These are phyloP conservation scores for Medicago arabica DNA, from an alignment of 306 rosid genomes.

Conservation along the genomic window DNA sequence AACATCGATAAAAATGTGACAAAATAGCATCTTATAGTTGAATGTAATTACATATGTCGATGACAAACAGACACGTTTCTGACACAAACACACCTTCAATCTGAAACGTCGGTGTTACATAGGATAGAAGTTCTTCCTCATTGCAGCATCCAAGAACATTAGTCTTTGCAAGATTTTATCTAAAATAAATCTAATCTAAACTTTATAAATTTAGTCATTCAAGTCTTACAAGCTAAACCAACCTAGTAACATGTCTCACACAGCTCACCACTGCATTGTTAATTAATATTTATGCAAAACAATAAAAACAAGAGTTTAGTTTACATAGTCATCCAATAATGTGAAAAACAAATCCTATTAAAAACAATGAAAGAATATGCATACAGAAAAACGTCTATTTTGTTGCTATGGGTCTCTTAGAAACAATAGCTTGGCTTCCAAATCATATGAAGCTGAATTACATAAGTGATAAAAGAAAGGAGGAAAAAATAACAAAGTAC, in stretches of 20 bases:
- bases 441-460: slow-evolving; percentile 28
- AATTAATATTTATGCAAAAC: background rate
- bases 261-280: too few relatives aligned
- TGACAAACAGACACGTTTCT: background rate
- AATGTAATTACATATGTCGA: background rate
- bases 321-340: background rate
- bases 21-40: background rate
- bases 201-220: background rate
- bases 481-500: background rate
- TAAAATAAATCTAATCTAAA: background rate
- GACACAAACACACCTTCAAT: background rate
- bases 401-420: slow-evolving; percentile 23
- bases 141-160: background rate
- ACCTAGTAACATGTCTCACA: background rate
- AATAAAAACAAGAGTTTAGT: background rate
- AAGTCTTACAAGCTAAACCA: background rate
- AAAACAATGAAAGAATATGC: background rate
- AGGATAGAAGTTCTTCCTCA: background rate
- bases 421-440: background rate
- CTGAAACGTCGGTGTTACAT: background rate
- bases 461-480: background rate
- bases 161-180: background rate
- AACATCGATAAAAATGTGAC: too few relatives aligned
- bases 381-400: background rate
- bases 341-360: background rate